phyloP scores from a whole-genome alignment of 768 basidiomycete species.

The Suillus subaureus region DNA sequence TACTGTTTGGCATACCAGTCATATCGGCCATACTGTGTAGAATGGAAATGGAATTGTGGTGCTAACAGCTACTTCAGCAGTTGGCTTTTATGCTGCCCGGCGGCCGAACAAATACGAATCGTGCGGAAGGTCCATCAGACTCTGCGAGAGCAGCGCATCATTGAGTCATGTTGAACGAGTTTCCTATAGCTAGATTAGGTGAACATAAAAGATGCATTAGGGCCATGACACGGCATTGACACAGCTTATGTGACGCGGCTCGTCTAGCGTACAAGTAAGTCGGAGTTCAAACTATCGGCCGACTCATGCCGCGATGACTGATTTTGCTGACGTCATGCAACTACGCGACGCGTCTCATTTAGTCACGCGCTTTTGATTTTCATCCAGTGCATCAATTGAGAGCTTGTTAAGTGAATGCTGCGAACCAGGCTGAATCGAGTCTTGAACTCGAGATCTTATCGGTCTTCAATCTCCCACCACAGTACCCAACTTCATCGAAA shows the following conservation, averaged over 20 bases:
- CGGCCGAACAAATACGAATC: not conserved
- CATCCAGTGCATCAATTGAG: not conserved
- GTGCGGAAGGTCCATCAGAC: not conserved
- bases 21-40: not conserved
- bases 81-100: not conserved
- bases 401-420: slow-evolving; percentile 5
- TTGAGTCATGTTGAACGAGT: not conserved
- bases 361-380: slow-evolving; percentile 1
- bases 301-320: not conserved
- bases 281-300: not conserved
- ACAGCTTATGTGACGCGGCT: too few species aligned
- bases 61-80: not conserved
- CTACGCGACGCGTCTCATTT: not conserved
- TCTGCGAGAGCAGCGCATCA: not conserved
- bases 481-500: slow-evolving; percentile 16
- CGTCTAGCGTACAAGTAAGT: too few species aligned
- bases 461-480: not conserved
- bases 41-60: not conserved
- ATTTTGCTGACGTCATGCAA: not conserved
- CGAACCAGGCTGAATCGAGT: slow-evolving; percentile 13
- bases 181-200: not conserved
- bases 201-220: too few species aligned
- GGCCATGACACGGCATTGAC: too few species aligned
- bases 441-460: slow-evolving; percentile 14
- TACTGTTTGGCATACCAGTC: slow-evolving; percentile 14